Percentiles rank a stretch among this genome's conserved stretches.
Conservation (phyloP, 2,329 filamentous ascomycete species). For the Pseudogymnoascus sp. region DNA sequence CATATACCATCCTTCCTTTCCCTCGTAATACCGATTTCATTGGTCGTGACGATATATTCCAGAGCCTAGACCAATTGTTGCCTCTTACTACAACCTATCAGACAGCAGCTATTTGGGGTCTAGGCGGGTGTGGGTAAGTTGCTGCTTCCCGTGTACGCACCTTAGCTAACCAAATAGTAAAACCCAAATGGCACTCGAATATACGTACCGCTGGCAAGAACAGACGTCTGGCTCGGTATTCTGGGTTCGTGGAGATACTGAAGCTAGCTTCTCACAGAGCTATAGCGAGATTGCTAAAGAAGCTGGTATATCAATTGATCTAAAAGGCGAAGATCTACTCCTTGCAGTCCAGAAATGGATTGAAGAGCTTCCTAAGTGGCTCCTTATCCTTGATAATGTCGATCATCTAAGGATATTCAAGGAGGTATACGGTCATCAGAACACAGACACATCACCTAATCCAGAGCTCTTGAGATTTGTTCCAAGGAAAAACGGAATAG, state of each 20-base stretch:
- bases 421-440: neutral
- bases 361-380: conserved; percentile 22
- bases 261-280: conserved; percentile 28
- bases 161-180: conserved; percentile 17
- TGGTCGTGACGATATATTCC: conserved; percentile 12
- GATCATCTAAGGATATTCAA: conserved; percentile 27
- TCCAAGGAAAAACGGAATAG: conserved; percentile 24
- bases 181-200: no score
- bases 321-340: conserved; percentile 21
- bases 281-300: conserved; percentile 28
- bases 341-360: conserved; percentile 19
- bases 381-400: conserved; percentile 31
- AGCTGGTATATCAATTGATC: conserved; percentile 19
- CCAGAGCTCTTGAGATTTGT: conserved; percentile 20
- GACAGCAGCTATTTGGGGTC: conserved; percentile 15
- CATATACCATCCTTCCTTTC: conserved; percentile 13
- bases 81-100: conserved; percentile 7
- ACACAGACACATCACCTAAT: neutral
- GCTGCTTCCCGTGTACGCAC: neutral
- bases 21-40: conserved; percentile 14
- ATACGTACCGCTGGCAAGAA: conserved; percentile 26
- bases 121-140: conserved; percentile 17
- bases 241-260: conserved; percentile 33
- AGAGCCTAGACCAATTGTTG: conserved; percentile 12
- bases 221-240: conserved; percentile 28